Evolutionary conservation across 257 asterid species (phyloP).

Genomic region (Leonotis leonurus): DNA sequence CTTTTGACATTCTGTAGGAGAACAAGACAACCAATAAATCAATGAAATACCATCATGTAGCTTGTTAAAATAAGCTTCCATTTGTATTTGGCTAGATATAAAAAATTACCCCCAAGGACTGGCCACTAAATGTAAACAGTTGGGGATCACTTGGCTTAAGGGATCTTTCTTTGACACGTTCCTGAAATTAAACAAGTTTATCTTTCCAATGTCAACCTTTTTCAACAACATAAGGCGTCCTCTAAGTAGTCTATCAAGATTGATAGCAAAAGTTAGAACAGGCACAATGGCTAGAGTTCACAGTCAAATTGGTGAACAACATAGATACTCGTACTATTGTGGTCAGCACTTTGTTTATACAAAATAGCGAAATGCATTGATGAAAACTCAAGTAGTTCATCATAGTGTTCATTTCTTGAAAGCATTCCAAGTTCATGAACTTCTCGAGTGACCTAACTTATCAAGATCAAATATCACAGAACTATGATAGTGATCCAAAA

Average conservation of each 20-base stretch:
- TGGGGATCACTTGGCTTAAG: slow-evolving; percentile 45
- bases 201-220: not conserved
- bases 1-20: slow-evolving; percentile 39
- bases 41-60: slow-evolving; percentile 1
- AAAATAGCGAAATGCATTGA: not conserved
- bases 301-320: not conserved
- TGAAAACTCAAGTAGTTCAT: not conserved
- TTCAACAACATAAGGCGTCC: not conserved
- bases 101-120: slow-evolving; percentile 45
- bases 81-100: slow-evolving; percentile 7
- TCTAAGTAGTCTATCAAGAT: slow-evolving; percentile 1
- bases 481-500: slow-evolving; percentile 2
- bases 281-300: not conserved
- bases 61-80: slow-evolving; percentile 5
- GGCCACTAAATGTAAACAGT: slow-evolving; percentile 50
- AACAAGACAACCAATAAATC: slow-evolving; percentile 5
- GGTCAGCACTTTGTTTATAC: not conserved
- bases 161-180: slow-evolving; percentile 75
- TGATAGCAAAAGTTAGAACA: not conserved
- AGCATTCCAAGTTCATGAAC: not conserved
- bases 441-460: slow-evolving; percentile 7
- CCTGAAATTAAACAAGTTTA: slow-evolving; percentile 40
- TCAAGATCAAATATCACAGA: not conserved
- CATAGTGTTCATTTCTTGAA: not conserved
- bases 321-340: slow-evolving; percentile 1